Evolutionary conservation across 768 basidiomycete genomes (phyloP).

Genomic region (Galerina marginata): DNA sequence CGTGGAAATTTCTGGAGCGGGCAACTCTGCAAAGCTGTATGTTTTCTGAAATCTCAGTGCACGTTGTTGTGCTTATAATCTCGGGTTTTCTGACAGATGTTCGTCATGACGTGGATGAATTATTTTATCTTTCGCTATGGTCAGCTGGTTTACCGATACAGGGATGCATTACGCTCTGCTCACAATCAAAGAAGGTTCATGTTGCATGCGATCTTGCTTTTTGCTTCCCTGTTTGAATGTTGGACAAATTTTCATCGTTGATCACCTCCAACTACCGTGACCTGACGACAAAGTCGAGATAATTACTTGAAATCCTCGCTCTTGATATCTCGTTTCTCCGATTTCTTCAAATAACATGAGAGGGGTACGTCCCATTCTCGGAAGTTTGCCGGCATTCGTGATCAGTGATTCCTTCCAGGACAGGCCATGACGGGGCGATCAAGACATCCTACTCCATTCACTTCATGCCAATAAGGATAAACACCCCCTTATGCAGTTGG

Average conservation of each 20-base stretch:
- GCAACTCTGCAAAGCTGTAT: no score
- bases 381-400: conserved; percentile 15
- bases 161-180: no score
- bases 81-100: no score
- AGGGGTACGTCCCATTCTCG: conserved; percentile 10
- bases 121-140: not conserved
- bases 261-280: no score
- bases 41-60: no score
- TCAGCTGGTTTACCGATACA: no score
- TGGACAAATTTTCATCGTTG: not conserved
- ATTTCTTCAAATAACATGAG: not conserved
- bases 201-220: no score
- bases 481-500: no score
- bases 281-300: not conserved
- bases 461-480: not conserved
- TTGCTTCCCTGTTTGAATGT: not conserved
- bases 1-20: no score
- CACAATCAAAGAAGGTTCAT: no score
- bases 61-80: no score
- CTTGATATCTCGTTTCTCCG: conserved; percentile 8
- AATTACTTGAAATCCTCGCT: not conserved
- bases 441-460: not conserved
- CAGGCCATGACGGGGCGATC: not conserved
- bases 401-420: not conserved
- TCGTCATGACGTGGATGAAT: no score